A percentile compares a stretch with the other conserved stretches of the same genome.
Conservation (phyloP, 768 basidiomycete genomes). For the Psilocybe azurescens region DNA sequence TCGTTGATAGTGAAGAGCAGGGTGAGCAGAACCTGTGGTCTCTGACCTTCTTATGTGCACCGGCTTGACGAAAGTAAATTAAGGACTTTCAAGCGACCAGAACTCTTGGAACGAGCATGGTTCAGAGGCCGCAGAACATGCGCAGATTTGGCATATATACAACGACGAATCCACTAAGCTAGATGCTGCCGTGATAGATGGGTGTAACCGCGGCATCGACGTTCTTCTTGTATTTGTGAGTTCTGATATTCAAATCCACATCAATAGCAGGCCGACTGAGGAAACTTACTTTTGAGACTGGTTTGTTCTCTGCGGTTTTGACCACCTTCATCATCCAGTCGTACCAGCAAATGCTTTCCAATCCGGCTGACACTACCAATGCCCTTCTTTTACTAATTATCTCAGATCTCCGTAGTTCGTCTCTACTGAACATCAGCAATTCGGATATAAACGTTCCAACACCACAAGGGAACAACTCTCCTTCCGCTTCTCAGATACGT, state of each 20-base stretch:
- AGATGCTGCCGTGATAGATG: conserved; percentile 41
- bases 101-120: conserved; percentile 33
- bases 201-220: conserved; percentile 48
- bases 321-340: conserved; percentile 51
- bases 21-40: background rate
- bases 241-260: background rate
- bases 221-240: conserved; percentile 50
- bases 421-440: conserved; percentile 15
- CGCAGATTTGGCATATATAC: conserved; percentile 47
- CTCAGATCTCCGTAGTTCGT: conserved; percentile 19
- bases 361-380: conserved; percentile 39
- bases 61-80: background rate
- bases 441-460: conserved; percentile 4
- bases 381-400: conserved; percentile 37
- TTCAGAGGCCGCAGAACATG: conserved; percentile 38
- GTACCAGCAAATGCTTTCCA: conserved; percentile 42
- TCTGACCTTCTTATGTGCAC: background rate
- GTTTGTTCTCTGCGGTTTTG: conserved; percentile 48
- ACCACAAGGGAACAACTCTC: conserved; percentile 3
- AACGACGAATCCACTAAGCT: conserved; percentile 42
- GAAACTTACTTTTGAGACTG: conserved; percentile 33
- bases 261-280: background rate
- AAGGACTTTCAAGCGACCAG: background rate
- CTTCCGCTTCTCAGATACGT: conserved; percentile 30
- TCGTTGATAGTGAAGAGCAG: conserved; percentile 4